Percentiles rank a stretch among this genome's conserved stretches.
These are phyloP conservation scores for Dunaliella primolecta DNA, from an alignment of 139 green algal species.

Conservation along the genomic window DNA sequence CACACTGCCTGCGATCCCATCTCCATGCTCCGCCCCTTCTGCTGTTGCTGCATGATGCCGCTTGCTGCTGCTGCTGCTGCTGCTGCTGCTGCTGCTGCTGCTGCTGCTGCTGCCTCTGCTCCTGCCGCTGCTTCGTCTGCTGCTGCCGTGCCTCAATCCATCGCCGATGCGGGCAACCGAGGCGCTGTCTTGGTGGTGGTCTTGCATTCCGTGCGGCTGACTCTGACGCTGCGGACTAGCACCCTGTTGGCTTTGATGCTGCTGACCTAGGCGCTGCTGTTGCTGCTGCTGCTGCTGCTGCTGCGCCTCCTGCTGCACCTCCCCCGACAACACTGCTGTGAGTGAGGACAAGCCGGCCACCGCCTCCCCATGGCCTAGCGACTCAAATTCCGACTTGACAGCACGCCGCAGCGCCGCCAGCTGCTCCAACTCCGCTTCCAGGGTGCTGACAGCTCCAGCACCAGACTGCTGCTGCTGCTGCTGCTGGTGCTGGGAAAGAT, in stretches of 20 bases:
- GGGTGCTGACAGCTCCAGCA: background rate
- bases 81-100: slow-evolving; percentile 2
- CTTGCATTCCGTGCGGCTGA: too few species aligned
- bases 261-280: background rate
- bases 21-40: too few species aligned
- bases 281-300: background rate
- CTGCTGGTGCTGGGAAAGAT: background rate
- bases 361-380: slow-evolving; percentile 34
- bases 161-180: too few species aligned
- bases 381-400: slow-evolving; percentile 49
- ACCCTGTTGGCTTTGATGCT: background rate
- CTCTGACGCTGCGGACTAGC: background rate
- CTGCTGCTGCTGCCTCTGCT: background rate
- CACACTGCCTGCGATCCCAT: too few species aligned
- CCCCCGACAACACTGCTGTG: slow-evolving; percentile 4
- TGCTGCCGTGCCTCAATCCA: too few species aligned
- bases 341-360: slow-evolving; percentile 35
- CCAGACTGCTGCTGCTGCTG: slow-evolving; percentile 5
- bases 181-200: too few species aligned
- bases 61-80: too few species aligned
- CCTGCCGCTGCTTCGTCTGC: too few species aligned
- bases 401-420: slow-evolving; percentile 43
- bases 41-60: too few species aligned
- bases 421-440: slow-evolving; percentile 35
- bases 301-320: background rate